Evolutionary conservation across 108 stramenopile species (phyloP), one percentile per base, ranked within the genome.

Genomic region (Skeletonema marinoi): DNA sequence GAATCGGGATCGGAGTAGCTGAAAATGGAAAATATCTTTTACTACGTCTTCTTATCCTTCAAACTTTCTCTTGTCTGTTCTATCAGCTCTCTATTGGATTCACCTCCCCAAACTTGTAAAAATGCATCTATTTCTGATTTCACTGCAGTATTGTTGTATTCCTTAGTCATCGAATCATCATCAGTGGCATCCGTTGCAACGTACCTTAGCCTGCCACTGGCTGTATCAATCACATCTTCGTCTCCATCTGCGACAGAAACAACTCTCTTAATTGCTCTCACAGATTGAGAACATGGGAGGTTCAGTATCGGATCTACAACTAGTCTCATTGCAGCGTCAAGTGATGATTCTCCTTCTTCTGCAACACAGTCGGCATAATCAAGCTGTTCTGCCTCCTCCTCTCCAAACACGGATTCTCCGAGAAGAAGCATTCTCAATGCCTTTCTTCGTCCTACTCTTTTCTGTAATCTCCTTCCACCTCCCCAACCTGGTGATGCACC

Each of bases 401-500:
- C 62, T 42, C 71, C 78, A 19, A 35, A 42, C 7, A 82, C 66
- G 48, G 51, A 36, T 10, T 82, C 66, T 3, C 81, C 81, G 48
- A 82, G 50, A 0, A 81, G 63, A 13, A 82, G 64, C 81, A 82
- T 72, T n/a, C 63, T 59, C 36, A 82, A 51, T 17, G 81, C 81
- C 66, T 51, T 60, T 21, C 41, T 11, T 41, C 81, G 67, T 12
- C 81, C 81, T 2, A 82, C 60, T 56, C 48, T 66, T 6, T 72
- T 50, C 7, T 77, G 66, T 48, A 82, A 62, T 41, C 81, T 32
- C 16, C 81, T 60, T 6, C 66, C 70, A 38, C 81, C 81, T 9
- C 81, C 81, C 81, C 81, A 82, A 42, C 81, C 81, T 25, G 74
- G 51, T 5, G 75, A 76, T 1, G 81, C 75, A 4, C 81, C 81